Evolutionary conservation across 805 yeast species (phyloP).

Genomic region (Wickerhamiella slavikovae): DNA sequence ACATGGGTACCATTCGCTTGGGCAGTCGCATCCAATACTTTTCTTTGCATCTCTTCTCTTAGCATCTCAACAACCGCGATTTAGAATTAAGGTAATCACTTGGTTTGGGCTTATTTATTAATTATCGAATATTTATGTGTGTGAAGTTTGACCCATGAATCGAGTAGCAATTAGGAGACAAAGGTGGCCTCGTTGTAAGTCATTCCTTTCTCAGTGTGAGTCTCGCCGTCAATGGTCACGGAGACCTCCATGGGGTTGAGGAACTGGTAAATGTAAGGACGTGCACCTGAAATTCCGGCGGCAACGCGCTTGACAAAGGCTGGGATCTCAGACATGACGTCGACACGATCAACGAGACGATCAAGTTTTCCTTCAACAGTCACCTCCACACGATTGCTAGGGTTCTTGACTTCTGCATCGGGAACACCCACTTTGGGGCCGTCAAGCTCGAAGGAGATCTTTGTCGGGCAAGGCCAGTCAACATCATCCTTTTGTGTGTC

Average conservation of each 20-base stretch:
- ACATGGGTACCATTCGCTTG: constrained; percentile 89
- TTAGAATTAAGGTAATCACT: not conserved
- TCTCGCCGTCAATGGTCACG: constrained; percentile 21
- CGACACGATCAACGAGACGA: constrained; percentile 68
- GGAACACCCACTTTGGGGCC: constrained; percentile 29
- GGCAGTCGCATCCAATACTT: constrained; percentile 33
- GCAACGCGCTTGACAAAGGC: constrained; percentile 83
- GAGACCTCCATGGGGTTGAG: constrained; percentile 39
- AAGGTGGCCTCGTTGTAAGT: constrained; percentile 70
- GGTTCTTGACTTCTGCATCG: constrained; percentile 20
- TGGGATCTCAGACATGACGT: constrained; percentile 95
- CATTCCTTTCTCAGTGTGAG: constrained; percentile 33
- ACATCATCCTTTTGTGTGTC: constrained; percentile 34
- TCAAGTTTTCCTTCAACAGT: constrained; percentile 37
- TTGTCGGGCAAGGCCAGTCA: constrained; percentile 79
- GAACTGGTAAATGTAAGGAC: constrained; percentile 91
- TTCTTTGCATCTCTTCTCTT: not conserved
- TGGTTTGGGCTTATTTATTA: not conserved
- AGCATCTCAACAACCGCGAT: not conserved
- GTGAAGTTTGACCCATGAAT: no score
- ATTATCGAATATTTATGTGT: no score
- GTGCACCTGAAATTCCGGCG: constrained; percentile 85
- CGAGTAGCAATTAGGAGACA: constrained; percentile 30
- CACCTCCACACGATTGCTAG: constrained; percentile 21
- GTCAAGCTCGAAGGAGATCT: constrained; percentile 35